phyloP scores from a whole-genome alignment of 495 filamentous ascomycete genomes.

The Podospora fimiseda region DNA sequence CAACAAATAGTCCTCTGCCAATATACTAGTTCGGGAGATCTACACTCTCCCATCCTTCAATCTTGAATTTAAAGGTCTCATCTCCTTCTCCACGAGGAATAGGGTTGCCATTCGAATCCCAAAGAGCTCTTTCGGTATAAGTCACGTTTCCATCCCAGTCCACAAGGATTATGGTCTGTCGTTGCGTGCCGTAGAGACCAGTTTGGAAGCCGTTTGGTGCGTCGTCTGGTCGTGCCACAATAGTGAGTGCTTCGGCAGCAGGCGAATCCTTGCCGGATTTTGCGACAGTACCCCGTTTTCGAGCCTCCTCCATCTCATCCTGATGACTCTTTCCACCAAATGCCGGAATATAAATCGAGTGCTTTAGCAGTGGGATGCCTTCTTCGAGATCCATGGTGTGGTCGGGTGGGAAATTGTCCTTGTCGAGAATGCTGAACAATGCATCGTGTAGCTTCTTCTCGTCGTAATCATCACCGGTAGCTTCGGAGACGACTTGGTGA shows the following conservation, averaged over 20 bases:
- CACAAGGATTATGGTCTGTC: constrained; percentile 82
- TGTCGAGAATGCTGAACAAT: constrained; percentile 64
- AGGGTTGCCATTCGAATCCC: constrained; percentile 57
- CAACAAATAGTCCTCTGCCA: too few relatives aligned
- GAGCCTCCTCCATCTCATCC: constrained; percentile 46
- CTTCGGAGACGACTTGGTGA: constrained; percentile 33
- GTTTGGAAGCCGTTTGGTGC: constrained; percentile 39
- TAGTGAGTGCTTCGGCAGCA: constrained; percentile 18
- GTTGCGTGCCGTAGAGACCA: constrained; percentile 84
- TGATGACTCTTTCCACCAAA: constrained; percentile 50
- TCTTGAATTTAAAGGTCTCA: constrained; percentile 54
- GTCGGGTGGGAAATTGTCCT: constrained; percentile 63
- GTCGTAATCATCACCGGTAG: constrained; percentile 37
- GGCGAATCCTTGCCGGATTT: constrained; percentile 7
- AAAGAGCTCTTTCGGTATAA: constrained; percentile 80
- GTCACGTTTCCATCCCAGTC: constrained; percentile 66
- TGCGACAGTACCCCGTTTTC: constrained; percentile 20
- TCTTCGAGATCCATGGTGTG: constrained; percentile 57
- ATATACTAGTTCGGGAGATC: constrained; percentile 10
- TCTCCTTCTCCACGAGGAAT: constrained; percentile 58
- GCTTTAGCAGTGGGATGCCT: constrained; percentile 61
- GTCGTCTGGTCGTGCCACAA: constrained; percentile 25
- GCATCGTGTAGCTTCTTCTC: constrained; percentile 63
- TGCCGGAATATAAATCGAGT: constrained; percentile 80
- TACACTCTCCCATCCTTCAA: constrained; percentile 43